Evolutionary conservation across 2,329 filamentous ascomycete species (phyloP).

Genomic region (Biscogniauxia sp.): DNA sequence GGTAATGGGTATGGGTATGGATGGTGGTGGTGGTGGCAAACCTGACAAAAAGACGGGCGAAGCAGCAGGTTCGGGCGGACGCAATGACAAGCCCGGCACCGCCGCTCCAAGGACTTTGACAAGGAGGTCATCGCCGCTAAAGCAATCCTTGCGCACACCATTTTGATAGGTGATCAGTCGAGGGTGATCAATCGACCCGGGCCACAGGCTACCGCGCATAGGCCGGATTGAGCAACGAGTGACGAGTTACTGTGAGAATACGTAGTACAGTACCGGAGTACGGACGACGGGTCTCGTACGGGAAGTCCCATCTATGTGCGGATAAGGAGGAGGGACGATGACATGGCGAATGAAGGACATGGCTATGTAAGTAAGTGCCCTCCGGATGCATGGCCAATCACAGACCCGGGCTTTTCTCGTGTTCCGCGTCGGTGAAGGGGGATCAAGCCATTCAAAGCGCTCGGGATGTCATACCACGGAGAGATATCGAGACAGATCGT

Average conservation of each 20-base stretch:
- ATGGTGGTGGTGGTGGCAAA: neutral
- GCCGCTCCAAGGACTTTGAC: neutral
- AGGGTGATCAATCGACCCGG: neutral
- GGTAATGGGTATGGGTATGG: neutral
- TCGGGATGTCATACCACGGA: neutral
- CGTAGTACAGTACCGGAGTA: neutral
- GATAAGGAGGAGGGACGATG: neutral
- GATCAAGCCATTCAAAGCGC: neutral
- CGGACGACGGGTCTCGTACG: neutral
- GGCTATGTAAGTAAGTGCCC: neutral
- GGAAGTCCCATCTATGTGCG: neutral
- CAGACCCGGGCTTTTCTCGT: neutral
- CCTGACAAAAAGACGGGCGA: neutral
- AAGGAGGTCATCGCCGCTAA: neutral
- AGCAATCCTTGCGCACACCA: neutral
- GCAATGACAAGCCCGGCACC: neutral
- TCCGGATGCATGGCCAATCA: neutral
- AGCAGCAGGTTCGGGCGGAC: constrained; percentile 1
- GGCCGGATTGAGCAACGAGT: neutral
- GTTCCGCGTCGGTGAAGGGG: neutral
- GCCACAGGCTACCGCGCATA: neutral
- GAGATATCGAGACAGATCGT: neutral
- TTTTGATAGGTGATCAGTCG: neutral
- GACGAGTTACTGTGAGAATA: neutral
- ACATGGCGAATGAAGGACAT: neutral